Conservation (phyloP, 1,139 yeast genomes). For the Yamadazyma sp. region DNA sequence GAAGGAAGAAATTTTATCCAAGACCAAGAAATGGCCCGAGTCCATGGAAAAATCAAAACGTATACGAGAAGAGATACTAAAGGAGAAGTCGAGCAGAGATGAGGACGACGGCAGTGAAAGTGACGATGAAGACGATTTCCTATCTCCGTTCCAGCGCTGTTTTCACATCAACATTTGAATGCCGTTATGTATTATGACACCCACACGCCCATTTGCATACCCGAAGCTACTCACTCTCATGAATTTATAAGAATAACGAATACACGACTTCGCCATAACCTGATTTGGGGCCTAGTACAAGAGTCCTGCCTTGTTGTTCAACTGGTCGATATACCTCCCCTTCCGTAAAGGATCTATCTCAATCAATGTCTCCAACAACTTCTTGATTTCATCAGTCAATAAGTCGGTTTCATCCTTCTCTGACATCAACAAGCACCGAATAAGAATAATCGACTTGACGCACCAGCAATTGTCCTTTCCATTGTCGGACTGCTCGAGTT, state of each 20-base stretch:
- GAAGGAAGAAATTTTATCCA: conserved; percentile 10
- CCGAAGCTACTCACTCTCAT: too few relatives aligned
- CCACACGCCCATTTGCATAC: too few relatives aligned
- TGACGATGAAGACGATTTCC: conserved; percentile 7
- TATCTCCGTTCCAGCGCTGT: conserved; percentile 10
- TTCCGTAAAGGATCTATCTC: conserved; percentile 69
- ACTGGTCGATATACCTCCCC: conserved; percentile 55
- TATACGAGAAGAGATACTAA: conserved; percentile 30
- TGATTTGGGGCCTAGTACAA: conserved; percentile 2
- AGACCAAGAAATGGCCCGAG: conserved; percentile 21
- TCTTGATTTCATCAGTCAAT: conserved; percentile 26
- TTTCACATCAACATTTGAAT: conserved; percentile 9
- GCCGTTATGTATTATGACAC: neutral
- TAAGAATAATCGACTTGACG: conserved; percentile 51
- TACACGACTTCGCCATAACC: too few relatives aligned
- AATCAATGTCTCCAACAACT: conserved; percentile 42
- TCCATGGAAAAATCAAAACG: conserved; percentile 25
- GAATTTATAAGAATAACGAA: too few relatives aligned
- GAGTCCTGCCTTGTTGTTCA: conserved; percentile 16
- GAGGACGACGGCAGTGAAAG: conserved; percentile 2
- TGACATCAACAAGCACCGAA: conserved; percentile 34
- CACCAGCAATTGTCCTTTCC: conserved; percentile 71
- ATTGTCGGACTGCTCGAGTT: conserved; percentile 58
- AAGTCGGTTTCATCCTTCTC: conserved; percentile 6
- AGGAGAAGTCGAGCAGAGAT: conserved; percentile 24